phyloP scores from a whole-genome alignment of 2,329 filamentous ascomycete species.

The Teratosphaeria viscida region DNA sequence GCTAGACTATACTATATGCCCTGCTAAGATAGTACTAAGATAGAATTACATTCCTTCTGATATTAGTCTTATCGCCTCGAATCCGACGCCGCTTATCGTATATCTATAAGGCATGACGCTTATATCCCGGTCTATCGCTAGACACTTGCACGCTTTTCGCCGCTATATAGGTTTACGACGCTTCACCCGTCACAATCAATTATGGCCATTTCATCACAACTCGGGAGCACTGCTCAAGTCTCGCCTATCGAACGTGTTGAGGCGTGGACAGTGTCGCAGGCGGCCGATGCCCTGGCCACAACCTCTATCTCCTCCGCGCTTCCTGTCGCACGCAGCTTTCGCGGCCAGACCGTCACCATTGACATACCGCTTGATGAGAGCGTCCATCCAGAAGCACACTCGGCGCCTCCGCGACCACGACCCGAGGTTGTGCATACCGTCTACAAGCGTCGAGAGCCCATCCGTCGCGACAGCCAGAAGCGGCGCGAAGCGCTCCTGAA shows the following conservation, averaged over 20 bases:
- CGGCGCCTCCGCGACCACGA: slow-evolving; percentile 8
- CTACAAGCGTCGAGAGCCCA: slow-evolving; percentile 43
- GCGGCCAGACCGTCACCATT: slow-evolving; percentile 53
- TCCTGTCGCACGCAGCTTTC: slow-evolving; percentile 16
- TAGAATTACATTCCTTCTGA: too few relatives aligned
- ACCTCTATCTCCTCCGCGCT: slow-evolving; percentile 28
- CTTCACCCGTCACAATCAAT: background rate
- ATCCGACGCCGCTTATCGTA: too few relatives aligned
- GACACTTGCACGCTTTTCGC: background rate
- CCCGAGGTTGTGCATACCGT: slow-evolving; percentile 22
- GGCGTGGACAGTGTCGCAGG: slow-evolving; percentile 38
- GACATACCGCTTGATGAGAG: slow-evolving; percentile 65
- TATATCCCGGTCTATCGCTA: background rate
- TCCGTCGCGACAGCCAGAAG: slow-evolving; percentile 52
- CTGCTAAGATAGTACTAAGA: too few relatives aligned
- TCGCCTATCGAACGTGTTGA: slow-evolving; percentile 27
- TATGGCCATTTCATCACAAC: slow-evolving; percentile 13
- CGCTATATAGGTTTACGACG: background rate
- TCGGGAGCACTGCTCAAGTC: slow-evolving; percentile 6
- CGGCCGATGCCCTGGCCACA: slow-evolving; percentile 32
- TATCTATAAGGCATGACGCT: too few relatives aligned
- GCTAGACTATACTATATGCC: too few relatives aligned
- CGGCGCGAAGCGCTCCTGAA: slow-evolving; percentile 68
- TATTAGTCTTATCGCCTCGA: too few relatives aligned
- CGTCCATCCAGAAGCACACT: slow-evolving; percentile 16